Evolutionary conservation across 305 asterid species (phyloP), one percentile per base, ranked within the genome.

Genomic region (Fraxinus nigra): DNA sequence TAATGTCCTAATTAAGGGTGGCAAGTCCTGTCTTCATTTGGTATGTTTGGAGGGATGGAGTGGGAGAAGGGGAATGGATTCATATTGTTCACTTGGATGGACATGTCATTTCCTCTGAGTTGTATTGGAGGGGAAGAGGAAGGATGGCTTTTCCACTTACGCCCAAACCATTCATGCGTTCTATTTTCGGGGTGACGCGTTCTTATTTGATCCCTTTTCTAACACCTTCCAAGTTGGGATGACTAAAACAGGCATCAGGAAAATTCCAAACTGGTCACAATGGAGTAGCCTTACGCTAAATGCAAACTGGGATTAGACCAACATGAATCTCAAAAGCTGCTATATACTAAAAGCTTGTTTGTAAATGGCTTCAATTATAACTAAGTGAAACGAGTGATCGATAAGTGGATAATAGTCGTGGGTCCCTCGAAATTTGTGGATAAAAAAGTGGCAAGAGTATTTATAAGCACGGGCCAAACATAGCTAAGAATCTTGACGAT

Each of bases 11-110:
- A 75, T 77, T 61, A 79, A 18, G 20, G 14, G 13, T n/a, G 35
- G 70, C 48, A 72, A 30, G 73, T 51, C 69, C 65, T 59, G 69
- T 69, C 38, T 70, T 70, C 80, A 9, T 43, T 22, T 46, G 46
- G 75, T 48, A 51, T 82, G 82, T 38, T 20, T 5, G 54, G 72
- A 22, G 18, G 72, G 78, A 59, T 59, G 56, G 78, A 59, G 48
- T 61, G 38, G 11, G 34, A 63, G 72, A 63, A 67, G 20, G 38
- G 38, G 38, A 28, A 26, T 67, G 38, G 22, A 63, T 67, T 67
- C 74, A 13, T 10, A 67, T 13, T 4, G 10, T 69, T 30, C 38
- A 30, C 75, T 69, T 69, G 75, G 22, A 69, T 69, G 75, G 75
- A 30, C 38, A 30, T 13, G 72, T 11, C 38, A 69, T 69, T 69